These are phyloP conservation scores for Solanum peruvianum DNA, from an alignment of 257 asterid species.

Conservation along the genomic window DNA sequence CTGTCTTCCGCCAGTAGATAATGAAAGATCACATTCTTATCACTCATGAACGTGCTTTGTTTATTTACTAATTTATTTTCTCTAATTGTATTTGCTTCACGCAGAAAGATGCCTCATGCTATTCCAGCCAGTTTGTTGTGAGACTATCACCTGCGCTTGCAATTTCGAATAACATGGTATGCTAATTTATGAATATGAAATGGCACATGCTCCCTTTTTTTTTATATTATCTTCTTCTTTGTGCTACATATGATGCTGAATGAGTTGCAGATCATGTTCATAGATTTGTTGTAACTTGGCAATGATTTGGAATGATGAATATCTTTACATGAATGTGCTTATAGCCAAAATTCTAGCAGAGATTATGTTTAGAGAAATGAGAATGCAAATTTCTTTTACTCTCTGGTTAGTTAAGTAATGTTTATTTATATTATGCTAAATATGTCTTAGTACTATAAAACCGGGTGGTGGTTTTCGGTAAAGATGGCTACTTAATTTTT, in stretches of 20 bases:
- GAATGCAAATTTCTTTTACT: neutral
- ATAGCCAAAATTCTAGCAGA: neutral
- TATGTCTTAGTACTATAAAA: neutral
- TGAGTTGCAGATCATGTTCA: neutral
- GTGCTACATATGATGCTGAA: neutral
- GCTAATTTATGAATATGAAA: neutral
- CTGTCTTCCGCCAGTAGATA: neutral
- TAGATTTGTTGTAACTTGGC: neutral
- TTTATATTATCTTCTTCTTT: neutral
- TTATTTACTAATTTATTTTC: neutral
- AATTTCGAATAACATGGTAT: constrained; percentile 74
- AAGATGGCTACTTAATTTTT: neutral
- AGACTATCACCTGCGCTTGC: constrained; percentile 66
- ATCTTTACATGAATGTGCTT: neutral
- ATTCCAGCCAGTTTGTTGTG: constrained; percentile 55
- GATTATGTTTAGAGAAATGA: neutral
- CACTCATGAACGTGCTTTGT: neutral
- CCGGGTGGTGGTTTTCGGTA: neutral
- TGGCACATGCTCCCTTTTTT: neutral
- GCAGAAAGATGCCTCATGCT: constrained; percentile 42
- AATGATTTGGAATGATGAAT: neutral
- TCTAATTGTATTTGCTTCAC: constrained; percentile 2
- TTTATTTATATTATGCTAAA: neutral
- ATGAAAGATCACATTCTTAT: neutral
- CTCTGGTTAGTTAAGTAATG: neutral